A percentile compares a stretch with the other conserved stretches of the same genome.
Conservation (phyloP, 2,329 filamentous ascomycete species). For the Scedosporium boydii region DNA sequence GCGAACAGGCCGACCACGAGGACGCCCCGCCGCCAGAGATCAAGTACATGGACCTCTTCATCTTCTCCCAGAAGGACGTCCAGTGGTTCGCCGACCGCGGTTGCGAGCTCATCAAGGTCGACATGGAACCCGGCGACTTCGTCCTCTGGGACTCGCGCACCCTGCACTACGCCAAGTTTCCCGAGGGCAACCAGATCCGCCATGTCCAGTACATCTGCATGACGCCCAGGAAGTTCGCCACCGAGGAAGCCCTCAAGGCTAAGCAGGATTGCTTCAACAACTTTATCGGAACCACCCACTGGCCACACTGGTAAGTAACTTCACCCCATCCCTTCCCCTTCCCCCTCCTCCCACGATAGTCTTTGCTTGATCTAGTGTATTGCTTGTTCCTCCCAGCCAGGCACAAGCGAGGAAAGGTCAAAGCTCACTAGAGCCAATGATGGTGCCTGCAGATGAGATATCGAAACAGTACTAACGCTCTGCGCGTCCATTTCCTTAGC, state of each 20-base stretch:
- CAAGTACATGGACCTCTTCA: constrained; percentile 28
- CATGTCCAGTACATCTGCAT: constrained; percentile 27
- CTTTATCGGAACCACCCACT: constrained; percentile 19
- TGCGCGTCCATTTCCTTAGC: constrained; percentile 10
- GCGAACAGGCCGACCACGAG: constrained; percentile 16
- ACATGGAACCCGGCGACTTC: constrained; percentile 13
- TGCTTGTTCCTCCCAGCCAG: no score
- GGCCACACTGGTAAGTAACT: constrained; percentile 18
- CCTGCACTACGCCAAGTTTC: constrained; percentile 30
- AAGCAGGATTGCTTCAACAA: constrained; percentile 18
- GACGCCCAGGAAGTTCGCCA: constrained; percentile 24
- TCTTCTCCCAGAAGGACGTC: constrained; percentile 6
- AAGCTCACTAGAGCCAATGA: no score
- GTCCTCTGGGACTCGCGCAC: constrained; percentile 36
- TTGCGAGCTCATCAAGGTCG: constrained; percentile 11
- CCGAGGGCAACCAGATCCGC: constrained; percentile 24
- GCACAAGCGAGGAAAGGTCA: constrained; percentile 14
- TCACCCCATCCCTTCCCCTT: constrained; percentile 14
- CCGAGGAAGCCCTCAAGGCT: constrained; percentile 14
- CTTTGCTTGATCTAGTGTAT: constrained; percentile 18
- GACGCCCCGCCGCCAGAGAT: constrained; percentile 21
- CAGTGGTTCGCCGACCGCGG: constrained; percentile 13
- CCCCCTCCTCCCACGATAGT: constrained; percentile 14
- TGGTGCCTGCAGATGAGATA: no score
- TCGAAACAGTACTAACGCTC: no score